Base-by-base conservation (phyloP, 805 yeast genomes). In the Komagataella pseudopastoris region DNA sequence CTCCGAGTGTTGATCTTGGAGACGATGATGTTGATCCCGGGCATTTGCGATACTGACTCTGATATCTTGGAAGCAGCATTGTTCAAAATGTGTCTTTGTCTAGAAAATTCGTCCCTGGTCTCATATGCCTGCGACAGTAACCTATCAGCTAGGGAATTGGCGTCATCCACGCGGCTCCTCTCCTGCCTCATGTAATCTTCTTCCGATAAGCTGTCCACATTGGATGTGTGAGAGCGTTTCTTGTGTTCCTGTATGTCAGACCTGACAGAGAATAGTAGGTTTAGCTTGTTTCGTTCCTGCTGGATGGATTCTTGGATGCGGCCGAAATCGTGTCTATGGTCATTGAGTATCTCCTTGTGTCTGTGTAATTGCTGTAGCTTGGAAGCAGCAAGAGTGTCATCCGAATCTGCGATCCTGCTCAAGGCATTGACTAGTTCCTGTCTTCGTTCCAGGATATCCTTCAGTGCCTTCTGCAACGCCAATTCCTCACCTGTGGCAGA, bases 1-100 rank as follows among this genome's bases (percentile, higher is more conserved):
- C 90, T 83, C 60, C 98, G 76, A 3, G 96, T 83, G 64, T 89
- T 89, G 57, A 91, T 90, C 65, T 83, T 85, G 7, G 83, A 70
- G 30, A 91, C 78, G 51, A 91, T 63, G 6, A 78, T 77, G 61
- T 83, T 85, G 48, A 91, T 69, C 0, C 97, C 97, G 0, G 99
- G 99, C 49, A 93, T 76, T 44, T 76, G 70, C 59, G 78, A 78
- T 48, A 89, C 68, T 1, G 86, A 72, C 46, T 75, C 75, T 54
- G 80, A 71, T 51, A 90, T 69, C 53, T 79, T 74, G 52, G 77
- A 72, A 55, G 83, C 86, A 4, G 93, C 85, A 54, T 71, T 77
- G 52, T 72, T 71, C 51, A 93, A 70, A 6, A 76, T 63, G 44
- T 74, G 76, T 53, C 91, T 74, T 68, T 93, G 99, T 49, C 82